Conservation (phyloP, 805 yeast species). For the Nakazawaea siamensis region DNA sequence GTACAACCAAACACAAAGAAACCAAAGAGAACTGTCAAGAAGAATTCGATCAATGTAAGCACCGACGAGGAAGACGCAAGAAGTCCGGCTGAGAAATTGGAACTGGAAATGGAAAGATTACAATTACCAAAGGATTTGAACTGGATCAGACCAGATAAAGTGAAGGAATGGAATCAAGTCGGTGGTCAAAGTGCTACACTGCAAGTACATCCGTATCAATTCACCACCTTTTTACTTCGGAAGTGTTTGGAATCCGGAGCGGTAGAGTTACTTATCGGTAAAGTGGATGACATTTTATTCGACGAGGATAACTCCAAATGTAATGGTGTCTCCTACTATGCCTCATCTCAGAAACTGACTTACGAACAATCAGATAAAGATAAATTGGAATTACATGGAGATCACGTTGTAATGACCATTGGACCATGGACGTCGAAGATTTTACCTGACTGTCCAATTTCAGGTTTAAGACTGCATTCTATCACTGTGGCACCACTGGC, state of each 20-base stretch:
- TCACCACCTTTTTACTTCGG: slow-evolving; percentile 75
- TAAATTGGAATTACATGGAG: slow-evolving; percentile 47
- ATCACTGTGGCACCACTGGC: slow-evolving; percentile 80
- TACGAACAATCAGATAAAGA: slow-evolving; percentile 22
- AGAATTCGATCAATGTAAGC: slow-evolving; percentile 24
- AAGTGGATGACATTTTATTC: slow-evolving; percentile 61
- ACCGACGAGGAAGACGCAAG: slow-evolving; percentile 11
- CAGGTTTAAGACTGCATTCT: slow-evolving; percentile 91
- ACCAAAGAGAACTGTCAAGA: slow-evolving; percentile 19
- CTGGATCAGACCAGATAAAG: slow-evolving; percentile 65
- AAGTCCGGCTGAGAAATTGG: not conserved
- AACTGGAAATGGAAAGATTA: slow-evolving; percentile 11
- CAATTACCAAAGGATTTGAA: slow-evolving; percentile 55
- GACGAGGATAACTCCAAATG: slow-evolving; percentile 60
- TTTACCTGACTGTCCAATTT: slow-evolving; percentile 87
- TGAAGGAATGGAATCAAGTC: slow-evolving; percentile 66
- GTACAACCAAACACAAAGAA: slow-evolving; percentile 6
- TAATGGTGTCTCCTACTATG: slow-evolving; percentile 58
- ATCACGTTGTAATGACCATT: slow-evolving; percentile 74
- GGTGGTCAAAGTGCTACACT: slow-evolving; percentile 90
- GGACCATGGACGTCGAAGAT: slow-evolving; percentile 97
- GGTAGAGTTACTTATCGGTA: slow-evolving; percentile 80
- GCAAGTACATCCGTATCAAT: slow-evolving; percentile 92
- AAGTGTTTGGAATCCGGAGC: slow-evolving; percentile 78
- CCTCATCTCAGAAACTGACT: slow-evolving; percentile 26